These are phyloP conservation scores for Lipomyces chichibuensis DNA, from an alignment of 805 yeast genomes.

Conservation along the genomic window DNA sequence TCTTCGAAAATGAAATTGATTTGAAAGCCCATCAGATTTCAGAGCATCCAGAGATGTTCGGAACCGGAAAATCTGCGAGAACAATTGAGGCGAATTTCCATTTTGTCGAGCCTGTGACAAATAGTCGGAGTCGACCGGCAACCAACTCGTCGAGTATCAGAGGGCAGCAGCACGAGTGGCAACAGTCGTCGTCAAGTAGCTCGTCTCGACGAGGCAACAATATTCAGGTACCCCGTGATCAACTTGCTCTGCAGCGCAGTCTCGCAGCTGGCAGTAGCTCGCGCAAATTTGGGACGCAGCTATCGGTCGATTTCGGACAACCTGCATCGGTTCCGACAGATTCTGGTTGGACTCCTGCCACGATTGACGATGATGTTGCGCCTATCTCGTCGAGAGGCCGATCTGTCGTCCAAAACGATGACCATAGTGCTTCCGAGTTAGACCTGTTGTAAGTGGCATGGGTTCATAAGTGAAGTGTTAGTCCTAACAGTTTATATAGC, in stretches of 20 bases:
- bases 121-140: conserved; percentile 6
- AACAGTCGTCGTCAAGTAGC: background rate
- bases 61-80: conserved; percentile 31
- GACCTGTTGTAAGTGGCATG: conserved; percentile 6
- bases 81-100: conserved; percentile 24
- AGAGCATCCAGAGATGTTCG: conserved; percentile 70
- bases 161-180: background rate
- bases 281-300: conserved; percentile 19
- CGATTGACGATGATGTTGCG: background rate
- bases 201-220: background rate
- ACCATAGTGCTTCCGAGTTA: conserved; percentile 9
- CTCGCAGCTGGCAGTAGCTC: conserved; percentile 1
- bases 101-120: conserved; percentile 15
- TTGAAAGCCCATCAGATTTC: conserved; percentile 83
- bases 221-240: conserved; percentile 2
- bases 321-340: conserved; percentile 1
- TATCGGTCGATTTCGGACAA: conserved; percentile 20
- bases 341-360: conserved; percentile 7
- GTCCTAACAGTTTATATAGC: conserved; percentile 1
- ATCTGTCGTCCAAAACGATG: background rate
- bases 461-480: background rate
- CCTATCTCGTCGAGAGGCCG: background rate
- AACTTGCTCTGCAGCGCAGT: conserved; percentile 4
- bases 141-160: conserved; percentile 2
- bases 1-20: conserved; percentile 83